Evolutionary conservation across 495 filamentous ascomycete genomes (phyloP).

Genomic region (Penicillium paxilli): DNA sequence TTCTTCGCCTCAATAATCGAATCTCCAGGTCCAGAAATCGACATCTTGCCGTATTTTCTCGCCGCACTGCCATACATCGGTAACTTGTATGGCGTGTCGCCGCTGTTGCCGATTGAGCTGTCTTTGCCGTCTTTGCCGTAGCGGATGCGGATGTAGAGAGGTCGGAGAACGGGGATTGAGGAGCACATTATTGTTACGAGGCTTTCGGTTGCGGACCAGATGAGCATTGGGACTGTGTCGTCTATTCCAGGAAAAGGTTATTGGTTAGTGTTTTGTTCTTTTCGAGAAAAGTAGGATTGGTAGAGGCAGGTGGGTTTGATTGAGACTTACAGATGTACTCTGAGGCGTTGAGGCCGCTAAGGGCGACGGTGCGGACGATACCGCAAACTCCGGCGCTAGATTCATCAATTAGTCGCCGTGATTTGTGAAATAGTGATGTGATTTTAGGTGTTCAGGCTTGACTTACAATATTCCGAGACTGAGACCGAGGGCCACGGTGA

Average conservation of each 20-base stretch:
- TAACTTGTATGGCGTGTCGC: conserved; percentile 22
- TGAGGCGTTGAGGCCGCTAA: conserved; percentile 19
- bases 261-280: rapidly evolving
- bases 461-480: conserved; percentile 29
- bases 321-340: conserved; percentile 26
- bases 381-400: conserved; percentile 29
- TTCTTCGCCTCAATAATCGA: conserved; percentile 5
- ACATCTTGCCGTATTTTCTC: conserved; percentile 16
- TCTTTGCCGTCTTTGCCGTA: conserved; percentile 25
- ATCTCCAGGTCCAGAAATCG: conserved; percentile 2
- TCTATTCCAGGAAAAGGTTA: conserved; percentile 9
- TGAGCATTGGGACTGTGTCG: conserved; percentile 28
- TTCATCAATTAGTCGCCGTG: neutral
- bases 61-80: conserved; percentile 20
- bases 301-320: too few relatives aligned
- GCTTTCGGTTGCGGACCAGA: conserved; percentile 32
- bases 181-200: conserved; percentile 30
- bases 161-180: conserved; percentile 27
- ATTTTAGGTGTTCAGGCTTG: neutral
- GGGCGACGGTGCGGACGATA: conserved; percentile 27
- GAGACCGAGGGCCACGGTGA: conserved; percentile 26
- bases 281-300: too few relatives aligned
- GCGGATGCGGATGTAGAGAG: conserved; percentile 23
- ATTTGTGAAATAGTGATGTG: too few relatives aligned
- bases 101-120: conserved; percentile 11